These are phyloP conservation scores for Arachis monticola DNA, from an alignment of 331 rosid species.

Conservation along the genomic window DNA sequence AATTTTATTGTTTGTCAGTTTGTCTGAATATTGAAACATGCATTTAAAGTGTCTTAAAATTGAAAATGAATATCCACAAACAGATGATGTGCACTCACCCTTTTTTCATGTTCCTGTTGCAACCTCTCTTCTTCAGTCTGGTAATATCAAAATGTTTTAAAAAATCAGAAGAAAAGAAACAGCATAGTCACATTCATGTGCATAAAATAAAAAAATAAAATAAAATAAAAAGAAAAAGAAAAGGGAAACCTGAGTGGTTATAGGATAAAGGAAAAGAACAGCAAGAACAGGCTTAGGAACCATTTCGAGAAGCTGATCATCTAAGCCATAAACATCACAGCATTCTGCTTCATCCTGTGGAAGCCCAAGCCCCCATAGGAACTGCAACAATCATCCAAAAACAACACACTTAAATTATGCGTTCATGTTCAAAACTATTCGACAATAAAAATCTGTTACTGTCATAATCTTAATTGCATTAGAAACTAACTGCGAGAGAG, in stretches of 20 bases:
- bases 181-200: neutral
- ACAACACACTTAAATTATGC: conserved; percentile 14
- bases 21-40: neutral
- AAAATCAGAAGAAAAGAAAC: conserved; percentile 28
- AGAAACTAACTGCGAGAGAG: neutral
- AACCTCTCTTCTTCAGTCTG: conserved; percentile 91
- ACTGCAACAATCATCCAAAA: conserved; percentile 54
- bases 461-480: neutral
- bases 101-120: conserved; percentile 60
- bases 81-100: conserved; percentile 47
- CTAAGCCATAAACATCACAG: conserved; percentile 87
- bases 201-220: neutral
- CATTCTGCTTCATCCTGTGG: conserved; percentile 73
- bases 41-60: neutral
- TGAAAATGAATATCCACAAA: neutral
- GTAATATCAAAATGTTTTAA: conserved; percentile 4
- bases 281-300: conserved; percentile 98
- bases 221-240: neutral
- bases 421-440: neutral
- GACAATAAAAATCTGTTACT: neutral
- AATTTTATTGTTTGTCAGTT: conserved; percentile 18
- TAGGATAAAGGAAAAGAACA: conserved; percentile 90
- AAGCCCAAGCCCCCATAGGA: conserved; percentile 92
- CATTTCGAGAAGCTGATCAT: conserved; percentile 82
- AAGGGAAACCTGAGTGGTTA: conserved; percentile 67